Percentiles rank a stretch among this genome's conserved stretches.
phyloP scores from a whole-genome alignment of 768 basidiomycete species.

The Panellus pusillus region DNA sequence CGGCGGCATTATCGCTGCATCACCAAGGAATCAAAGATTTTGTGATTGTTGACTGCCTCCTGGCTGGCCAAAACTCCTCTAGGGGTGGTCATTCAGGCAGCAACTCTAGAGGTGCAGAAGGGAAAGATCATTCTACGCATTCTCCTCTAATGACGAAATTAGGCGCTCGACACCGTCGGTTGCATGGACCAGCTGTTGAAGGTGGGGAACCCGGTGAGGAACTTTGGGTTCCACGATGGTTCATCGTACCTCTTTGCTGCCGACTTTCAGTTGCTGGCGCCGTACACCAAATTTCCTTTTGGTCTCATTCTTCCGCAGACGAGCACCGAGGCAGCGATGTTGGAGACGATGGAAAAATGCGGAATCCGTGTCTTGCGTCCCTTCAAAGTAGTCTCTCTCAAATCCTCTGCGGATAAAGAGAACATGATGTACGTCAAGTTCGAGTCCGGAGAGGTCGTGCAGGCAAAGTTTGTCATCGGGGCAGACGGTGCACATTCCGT shows the following conservation, averaged over 20 bases:
- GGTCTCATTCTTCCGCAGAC: constrained; percentile 43
- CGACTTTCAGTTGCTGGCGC: constrained; percentile 34
- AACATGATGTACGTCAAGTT: constrained; percentile 40
- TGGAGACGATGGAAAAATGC: constrained; percentile 30
- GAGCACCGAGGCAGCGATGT: constrained; percentile 42
- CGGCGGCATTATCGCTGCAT: constrained; percentile 5
- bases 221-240: constrained; percentile 31
- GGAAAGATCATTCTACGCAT: background rate
- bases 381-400: constrained; percentile 40
- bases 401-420: constrained; percentile 28
- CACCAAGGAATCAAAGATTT: constrained; percentile 5
- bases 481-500: constrained; percentile 51
- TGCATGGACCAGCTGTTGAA: constrained; percentile 39
- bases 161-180: constrained; percentile 29
- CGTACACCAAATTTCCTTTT: constrained; percentile 46
- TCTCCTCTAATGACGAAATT: background rate
- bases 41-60: constrained; percentile 37
- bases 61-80: constrained; percentile 32
- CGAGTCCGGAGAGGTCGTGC: constrained; percentile 44
- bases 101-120: constrained; percentile 38
- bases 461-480: constrained; percentile 47
- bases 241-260: constrained; percentile 27
- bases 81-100: constrained; percentile 39
- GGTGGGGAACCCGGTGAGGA: constrained; percentile 33
- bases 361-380: constrained; percentile 38